These are phyloP conservation scores for Tricladium varicosporioides DNA, from an alignment of 2,329 filamentous ascomycete genomes.

Conservation along the genomic window DNA sequence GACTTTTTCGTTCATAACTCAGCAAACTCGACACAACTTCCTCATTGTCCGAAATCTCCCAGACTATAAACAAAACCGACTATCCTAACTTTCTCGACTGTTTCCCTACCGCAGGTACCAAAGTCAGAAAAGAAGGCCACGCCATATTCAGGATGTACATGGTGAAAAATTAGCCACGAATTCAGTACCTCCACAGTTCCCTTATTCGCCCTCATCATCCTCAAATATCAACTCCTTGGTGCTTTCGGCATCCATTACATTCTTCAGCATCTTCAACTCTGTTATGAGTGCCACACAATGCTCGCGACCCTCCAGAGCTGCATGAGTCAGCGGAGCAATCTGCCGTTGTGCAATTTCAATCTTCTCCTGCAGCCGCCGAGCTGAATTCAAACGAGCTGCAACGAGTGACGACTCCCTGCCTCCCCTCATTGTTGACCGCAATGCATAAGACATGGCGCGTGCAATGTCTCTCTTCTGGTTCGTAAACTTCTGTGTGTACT, in stretches of 20 bases:
- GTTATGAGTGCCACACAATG: conserved; percentile 21
- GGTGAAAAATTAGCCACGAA: too few species aligned
- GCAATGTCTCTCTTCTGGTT: background rate
- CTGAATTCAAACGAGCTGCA: background rate
- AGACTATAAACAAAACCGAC: too few species aligned
- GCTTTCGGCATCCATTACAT: conserved; percentile 21
- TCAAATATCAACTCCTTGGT: conserved; percentile 11
- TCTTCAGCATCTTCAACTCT: conserved; percentile 22
- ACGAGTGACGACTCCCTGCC: background rate
- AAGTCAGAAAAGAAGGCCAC: too few species aligned
- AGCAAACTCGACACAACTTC: background rate
- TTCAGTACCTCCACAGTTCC: background rate
- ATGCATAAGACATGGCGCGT: background rate
- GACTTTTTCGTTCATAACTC: conserved; percentile 1
- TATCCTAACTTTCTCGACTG: too few species aligned
- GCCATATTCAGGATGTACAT: too few species aligned
- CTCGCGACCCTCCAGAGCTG: conserved; percentile 11
- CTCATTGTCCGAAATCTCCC: background rate
- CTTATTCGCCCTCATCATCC: background rate
- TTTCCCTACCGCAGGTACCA: too few species aligned
- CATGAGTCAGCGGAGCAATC: conserved; percentile 18
- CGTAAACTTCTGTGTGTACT: background rate
- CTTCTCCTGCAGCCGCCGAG: conserved; percentile 2
- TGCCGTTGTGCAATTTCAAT: conserved; percentile 8
- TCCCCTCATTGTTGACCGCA: background rate